These are phyloP conservation scores for Eucalyptus fibrosa DNA, from an alignment of 345 rosid genomes.

Conservation along the genomic window DNA sequence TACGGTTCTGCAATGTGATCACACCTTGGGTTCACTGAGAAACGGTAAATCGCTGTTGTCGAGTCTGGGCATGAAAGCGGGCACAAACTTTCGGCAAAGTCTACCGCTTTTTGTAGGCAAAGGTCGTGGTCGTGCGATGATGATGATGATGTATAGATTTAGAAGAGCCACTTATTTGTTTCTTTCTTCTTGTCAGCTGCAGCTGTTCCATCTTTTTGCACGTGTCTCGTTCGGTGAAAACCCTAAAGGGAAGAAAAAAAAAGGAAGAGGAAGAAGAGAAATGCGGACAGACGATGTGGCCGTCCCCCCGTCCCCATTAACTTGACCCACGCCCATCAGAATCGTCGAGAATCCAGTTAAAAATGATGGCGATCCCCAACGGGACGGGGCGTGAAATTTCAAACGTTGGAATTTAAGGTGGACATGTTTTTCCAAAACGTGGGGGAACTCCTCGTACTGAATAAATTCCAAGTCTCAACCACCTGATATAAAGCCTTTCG, in stretches of 20 bases:
- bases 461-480: not conserved
- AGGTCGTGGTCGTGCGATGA: not conserved
- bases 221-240: not conserved
- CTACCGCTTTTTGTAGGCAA: not conserved
- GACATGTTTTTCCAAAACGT: not conserved
- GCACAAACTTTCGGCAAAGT: not conserved
- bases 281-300: not conserved
- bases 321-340: not conserved
- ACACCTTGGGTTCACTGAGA: not conserved
- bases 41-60: not conserved
- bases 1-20: not conserved
- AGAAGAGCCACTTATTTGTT: not conserved
- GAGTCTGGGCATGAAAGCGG: not conserved
- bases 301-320: not conserved
- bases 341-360: not conserved
- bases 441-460: not conserved
- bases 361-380: not conserved
- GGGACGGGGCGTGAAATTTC: not conserved
- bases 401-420: not conserved
- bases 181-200: not conserved
- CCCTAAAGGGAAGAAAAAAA: not conserved
- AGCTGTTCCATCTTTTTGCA: not conserved
- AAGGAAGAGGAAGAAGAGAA: not conserved
- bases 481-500: not conserved
- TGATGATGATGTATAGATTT: not conserved